Evolutionary conservation across 2,329 filamentous ascomycete species (phyloP).

Genomic region (Chaetomiaceae sp.): DNA sequence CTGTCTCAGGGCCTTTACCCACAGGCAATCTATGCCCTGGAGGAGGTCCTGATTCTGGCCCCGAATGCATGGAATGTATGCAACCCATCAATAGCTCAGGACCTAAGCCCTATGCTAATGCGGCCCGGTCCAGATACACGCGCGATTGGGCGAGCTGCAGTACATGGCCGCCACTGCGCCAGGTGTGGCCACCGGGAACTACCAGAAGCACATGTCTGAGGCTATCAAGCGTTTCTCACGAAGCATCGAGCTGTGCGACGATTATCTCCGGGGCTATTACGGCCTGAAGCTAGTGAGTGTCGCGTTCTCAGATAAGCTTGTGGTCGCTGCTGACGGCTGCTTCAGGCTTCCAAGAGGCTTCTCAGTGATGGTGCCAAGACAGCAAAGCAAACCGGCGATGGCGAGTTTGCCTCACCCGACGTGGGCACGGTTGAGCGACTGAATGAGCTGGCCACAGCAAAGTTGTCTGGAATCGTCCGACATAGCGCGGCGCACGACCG

Average conservation of each 20-base stretch:
- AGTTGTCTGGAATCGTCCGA: constrained; percentile 70
- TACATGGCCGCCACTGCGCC: constrained; percentile 58
- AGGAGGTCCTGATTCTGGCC: constrained; percentile 79
- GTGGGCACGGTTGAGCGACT: constrained; percentile 57
- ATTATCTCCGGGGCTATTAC: constrained; percentile 88
- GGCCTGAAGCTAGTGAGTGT: constrained; percentile 69
- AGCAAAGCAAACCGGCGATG: constrained; percentile 42
- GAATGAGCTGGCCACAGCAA: constrained; percentile 65
- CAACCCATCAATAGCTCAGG: constrained; percentile 14
- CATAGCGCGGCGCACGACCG: constrained; percentile 53
- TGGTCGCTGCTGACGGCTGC: constrained; percentile 23
- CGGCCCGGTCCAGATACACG: constrained; percentile 63
- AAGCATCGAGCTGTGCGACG: constrained; percentile 87
- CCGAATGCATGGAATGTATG: constrained; percentile 95
- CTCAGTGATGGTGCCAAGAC: constrained; percentile 37
- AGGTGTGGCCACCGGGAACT: constrained; percentile 32
- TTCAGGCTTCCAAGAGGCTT: constrained; percentile 45
- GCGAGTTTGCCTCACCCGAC: constrained; percentile 49
- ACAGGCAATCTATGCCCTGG: constrained; percentile 81
- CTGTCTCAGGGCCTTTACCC: constrained; percentile 68
- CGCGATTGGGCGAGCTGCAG: constrained; percentile 74
- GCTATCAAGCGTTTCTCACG: constrained; percentile 80
- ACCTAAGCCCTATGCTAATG: constrained; percentile 26
- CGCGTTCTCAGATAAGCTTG: not conserved
- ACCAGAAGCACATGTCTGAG: constrained; percentile 56